phyloP scores from a whole-genome alignment of 129 eudicot genomes.

The Lactuca sativa region DNA sequence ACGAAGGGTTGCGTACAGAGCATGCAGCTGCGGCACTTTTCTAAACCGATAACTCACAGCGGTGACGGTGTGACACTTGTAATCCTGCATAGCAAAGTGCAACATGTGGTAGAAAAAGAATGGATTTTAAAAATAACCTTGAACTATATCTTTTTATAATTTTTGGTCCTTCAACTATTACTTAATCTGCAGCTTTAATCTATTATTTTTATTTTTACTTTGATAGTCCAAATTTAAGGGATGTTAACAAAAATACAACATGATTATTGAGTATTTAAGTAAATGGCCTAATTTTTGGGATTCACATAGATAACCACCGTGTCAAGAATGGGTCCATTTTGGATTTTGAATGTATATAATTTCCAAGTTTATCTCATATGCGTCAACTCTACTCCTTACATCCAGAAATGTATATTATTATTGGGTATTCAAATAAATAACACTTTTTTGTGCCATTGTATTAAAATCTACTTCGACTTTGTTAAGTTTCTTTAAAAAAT shows the following conservation, averaged over 20 bases:
- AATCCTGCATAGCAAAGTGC: constrained; percentile 6
- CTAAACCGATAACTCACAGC: constrained; percentile 33
- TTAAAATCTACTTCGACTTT: too few relatives aligned
- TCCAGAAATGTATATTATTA: too few relatives aligned
- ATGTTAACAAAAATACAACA: too few relatives aligned
- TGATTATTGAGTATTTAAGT: too few relatives aligned
- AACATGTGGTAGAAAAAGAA: constrained; percentile 22
- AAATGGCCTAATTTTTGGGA: neutral
- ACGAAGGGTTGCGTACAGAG: constrained; percentile 26
- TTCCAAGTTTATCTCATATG: neutral
- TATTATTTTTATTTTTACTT: too few relatives aligned
- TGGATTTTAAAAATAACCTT: neutral
- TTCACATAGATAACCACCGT: neutral
- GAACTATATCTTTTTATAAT: neutral
- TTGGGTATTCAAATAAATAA: too few relatives aligned
- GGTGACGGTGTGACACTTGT: constrained; percentile 15
- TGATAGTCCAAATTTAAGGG: neutral
- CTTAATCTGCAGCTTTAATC: neutral
- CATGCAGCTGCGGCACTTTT: constrained; percentile 30
- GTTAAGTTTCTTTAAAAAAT: too few relatives aligned
- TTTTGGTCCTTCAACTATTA: neutral
- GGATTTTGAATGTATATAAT: neutral
- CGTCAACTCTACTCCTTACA: too few relatives aligned
- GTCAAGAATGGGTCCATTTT: neutral
- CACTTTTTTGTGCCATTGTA: too few relatives aligned